Conservation (phyloP, 2,329 filamentous ascomycete genomes). For the Colletotrichum sidae region DNA sequence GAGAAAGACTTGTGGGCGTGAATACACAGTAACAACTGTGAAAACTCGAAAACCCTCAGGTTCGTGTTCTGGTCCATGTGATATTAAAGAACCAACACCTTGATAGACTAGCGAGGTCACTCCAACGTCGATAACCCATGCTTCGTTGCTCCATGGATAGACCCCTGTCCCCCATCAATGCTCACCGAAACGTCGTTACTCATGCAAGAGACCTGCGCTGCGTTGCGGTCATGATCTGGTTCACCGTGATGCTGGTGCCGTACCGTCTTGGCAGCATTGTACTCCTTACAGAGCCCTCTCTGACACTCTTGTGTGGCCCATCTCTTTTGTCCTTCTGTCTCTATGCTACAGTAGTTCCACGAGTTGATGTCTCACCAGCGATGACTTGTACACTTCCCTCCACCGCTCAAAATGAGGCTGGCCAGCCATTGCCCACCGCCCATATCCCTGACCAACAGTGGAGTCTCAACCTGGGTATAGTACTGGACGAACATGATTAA, state of each 20-base stretch:
- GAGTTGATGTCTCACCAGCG: not conserved
- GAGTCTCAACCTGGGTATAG: not conserved
- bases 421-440: not conserved
- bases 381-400: not conserved
- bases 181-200: too few relatives aligned
- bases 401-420: not conserved
- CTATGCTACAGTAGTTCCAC: slow-evolving; percentile 8
- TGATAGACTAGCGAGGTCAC: too few relatives aligned
- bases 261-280: slow-evolving; percentile 8
- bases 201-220: too few relatives aligned
- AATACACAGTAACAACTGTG: too few relatives aligned
- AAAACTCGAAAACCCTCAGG: too few relatives aligned
- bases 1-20: too few relatives aligned
- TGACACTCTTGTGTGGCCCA: not conserved
- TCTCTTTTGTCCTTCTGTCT: slow-evolving; percentile 20
- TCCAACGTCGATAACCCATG: too few relatives aligned
- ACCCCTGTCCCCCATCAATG: too few relatives aligned
- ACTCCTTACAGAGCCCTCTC: not conserved
- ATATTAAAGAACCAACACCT: too few relatives aligned
- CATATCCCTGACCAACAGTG: slow-evolving; percentile 11
- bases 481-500: slow-evolving; percentile 18
- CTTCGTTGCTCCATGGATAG: too few relatives aligned
- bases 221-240: not conserved
- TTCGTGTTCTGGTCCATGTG: too few relatives aligned
- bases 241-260: slow-evolving; percentile 6